Evolutionary conservation across 2,329 filamentous ascomycete genomes (phyloP), one percentile per base, ranked within the genome.

Genomic region (Emergomyces pasteurianus): DNA sequence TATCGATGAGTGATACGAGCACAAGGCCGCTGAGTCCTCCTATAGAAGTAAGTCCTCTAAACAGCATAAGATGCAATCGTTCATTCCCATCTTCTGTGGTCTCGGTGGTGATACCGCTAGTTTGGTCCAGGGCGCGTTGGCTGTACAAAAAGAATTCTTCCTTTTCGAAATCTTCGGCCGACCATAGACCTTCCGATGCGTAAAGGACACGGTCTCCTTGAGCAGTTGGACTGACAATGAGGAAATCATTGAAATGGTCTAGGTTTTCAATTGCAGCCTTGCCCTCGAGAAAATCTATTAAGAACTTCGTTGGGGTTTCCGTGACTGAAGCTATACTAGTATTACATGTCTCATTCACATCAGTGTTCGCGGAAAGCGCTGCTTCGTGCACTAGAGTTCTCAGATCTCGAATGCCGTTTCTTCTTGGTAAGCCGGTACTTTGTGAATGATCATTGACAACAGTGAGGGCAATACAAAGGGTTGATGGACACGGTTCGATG

Each of bases 221-320:
- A 18, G 63, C 26, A 12, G 60, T 65, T 12, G 66, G 64, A 47
- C 67, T 64, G 8, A 70, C 60, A 40, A 71, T 64, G 50, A 68
- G 69, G 58, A 70, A 71, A 9, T 63, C 67, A 52, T 61, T 66
- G 61, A 71, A 70, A 58, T 71, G 67, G 21, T 68, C 65, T 3
- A 71, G 31, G 18, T 36, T 52, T 53, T 53, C 36, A 8, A 64
- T 53, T 10, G 23, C 31, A 14, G 46, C 47, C 26, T 53, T 36
- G n/a, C 47, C 49, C 14, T 54, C 23, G 6, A 43, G 50, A 46
- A 60, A 28, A 31, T 36, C 54, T 34, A 34, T n/a, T 10, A 57
- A 57, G 16, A 46, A 34, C 7, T 43, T 28, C 23, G n/a, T 31
- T 9, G 36, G 34, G 4, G 38, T 46, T 43, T 46, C 18, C 4